phyloP scores from a whole-genome alignment of 345 rosid species.

The Moricandia arvensis region DNA sequence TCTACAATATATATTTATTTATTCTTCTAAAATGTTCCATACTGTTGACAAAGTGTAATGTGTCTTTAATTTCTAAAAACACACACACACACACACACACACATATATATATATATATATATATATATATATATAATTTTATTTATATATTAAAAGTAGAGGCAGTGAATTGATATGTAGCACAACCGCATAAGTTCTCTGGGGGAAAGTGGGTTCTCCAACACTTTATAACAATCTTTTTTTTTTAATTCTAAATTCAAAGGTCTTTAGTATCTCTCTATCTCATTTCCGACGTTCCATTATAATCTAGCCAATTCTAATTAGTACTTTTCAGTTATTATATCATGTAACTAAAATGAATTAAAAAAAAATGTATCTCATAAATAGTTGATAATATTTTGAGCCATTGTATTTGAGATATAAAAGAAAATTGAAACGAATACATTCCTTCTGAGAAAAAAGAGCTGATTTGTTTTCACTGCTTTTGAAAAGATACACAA shows the following conservation, averaged over 20 bases:
- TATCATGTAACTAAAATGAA: not conserved
- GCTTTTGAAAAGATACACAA: conserved; percentile 22
- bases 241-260: not conserved
- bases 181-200: not conserved
- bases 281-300: not conserved
- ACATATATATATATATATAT: not conserved
- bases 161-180: no score
- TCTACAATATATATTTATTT: not conserved
- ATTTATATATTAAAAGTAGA: not conserved
- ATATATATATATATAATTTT: not conserved
- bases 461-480: not conserved
- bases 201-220: not conserved
- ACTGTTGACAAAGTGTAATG: not conserved
- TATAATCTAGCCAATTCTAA: not conserved
- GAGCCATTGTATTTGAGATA: not conserved
- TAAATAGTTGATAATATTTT: not conserved
- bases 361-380: not conserved
- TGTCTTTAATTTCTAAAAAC: not conserved
- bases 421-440: not conserved
- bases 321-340: not conserved
- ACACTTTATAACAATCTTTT: not conserved
- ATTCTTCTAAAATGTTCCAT: not conserved
- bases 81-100: no score
- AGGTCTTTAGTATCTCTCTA: not conserved
- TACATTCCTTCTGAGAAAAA: not conserved